Evolutionary conservation across 306 rosid species (phyloP), one percentile per base, ranked within the genome.

Genomic region (Ochetophila trinervis): DNA sequence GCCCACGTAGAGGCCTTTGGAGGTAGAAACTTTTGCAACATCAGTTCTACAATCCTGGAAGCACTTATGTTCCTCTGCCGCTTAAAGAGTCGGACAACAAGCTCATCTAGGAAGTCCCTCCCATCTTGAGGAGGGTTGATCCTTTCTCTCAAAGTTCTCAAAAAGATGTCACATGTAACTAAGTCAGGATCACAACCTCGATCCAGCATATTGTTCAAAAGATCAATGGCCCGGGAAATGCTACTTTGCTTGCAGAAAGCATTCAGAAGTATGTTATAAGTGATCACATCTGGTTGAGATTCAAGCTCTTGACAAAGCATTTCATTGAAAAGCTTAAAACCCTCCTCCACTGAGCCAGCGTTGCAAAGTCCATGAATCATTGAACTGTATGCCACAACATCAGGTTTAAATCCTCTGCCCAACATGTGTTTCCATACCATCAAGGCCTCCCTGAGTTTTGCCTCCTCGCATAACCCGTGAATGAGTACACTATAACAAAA

Each of bases 341-440:
- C 96, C 76, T 86, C 85, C 52, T 83, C 98, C 52, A 87, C 78
- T 65, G 72, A 79, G 60, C 85, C 81, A 53, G 85, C 80, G 52
- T 79, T 85, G 73, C 98, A 93, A 57, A 89, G 87, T 58, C 97
- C 96, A 63, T 86, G 85, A 84, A 93, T 93, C 96, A 93, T 81
- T 56, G 96, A 89, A 77, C 91, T 93, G 77, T 87, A 93, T 70
- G 91, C 89, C 80, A 93, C 88, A 63, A 87, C 94, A 78, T 93
- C 98, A 61, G 82, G 87, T 81, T 84, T 89, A 54, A 79, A 71
- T 68, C 97, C 96, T 77, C 79, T 76, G 23, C 88, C 78, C 74
- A 93, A 62, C 83, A 90, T 90, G 69, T 93, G 89, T 76, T 81
- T 86, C 97, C 97, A 90, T 65, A 86, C 78, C 88, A 83, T 89